These are phyloP conservation scores for Fusarium domesticum DNA, from an alignment of 2,329 filamentous ascomycete species.

Conservation along the genomic window DNA sequence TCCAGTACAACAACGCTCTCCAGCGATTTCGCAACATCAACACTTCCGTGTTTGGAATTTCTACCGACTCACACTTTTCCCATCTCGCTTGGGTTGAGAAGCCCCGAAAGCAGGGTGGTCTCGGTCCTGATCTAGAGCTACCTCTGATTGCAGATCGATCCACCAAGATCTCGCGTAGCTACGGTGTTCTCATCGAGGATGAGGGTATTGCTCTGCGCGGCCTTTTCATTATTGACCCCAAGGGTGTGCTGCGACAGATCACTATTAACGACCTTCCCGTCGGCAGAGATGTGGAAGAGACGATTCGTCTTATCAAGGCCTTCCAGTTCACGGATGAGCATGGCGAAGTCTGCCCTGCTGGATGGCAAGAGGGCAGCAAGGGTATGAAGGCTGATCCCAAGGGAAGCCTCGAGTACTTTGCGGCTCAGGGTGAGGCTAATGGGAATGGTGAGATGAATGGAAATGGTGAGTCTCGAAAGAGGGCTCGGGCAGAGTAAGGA, in stretches of 20 bases:
- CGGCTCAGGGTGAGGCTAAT: constrained; percentile 20
- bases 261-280: constrained; percentile 65
- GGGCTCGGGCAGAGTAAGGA: constrained; percentile 11
- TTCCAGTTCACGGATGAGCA: constrained; percentile 84
- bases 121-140: constrained; percentile 57
- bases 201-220: constrained; percentile 62
- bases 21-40: constrained; percentile 57
- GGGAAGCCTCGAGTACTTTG: constrained; percentile 49
- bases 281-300: constrained; percentile 62
- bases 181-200: constrained; percentile 62
- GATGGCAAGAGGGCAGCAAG: constrained; percentile 47
- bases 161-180: constrained; percentile 57
- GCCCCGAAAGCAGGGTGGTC: constrained; percentile 58
- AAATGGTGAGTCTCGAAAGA: constrained; percentile 24
- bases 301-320: constrained; percentile 63
- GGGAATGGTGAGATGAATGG: constrained; percentile 4
- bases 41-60: constrained; percentile 58
- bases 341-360: constrained; percentile 66
- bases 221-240: constrained; percentile 64
- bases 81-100: constrained; percentile 57
- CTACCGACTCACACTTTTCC: constrained; percentile 59
- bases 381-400: constrained; percentile 52
- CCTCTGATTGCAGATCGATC: constrained; percentile 62
- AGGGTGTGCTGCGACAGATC: constrained; percentile 59
- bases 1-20: constrained; percentile 61